Evolutionary conservation across 305 asterid genomes (phyloP), one percentile per base, ranked within the genome.

Genomic region (Fraxinus baroniana): DNA sequence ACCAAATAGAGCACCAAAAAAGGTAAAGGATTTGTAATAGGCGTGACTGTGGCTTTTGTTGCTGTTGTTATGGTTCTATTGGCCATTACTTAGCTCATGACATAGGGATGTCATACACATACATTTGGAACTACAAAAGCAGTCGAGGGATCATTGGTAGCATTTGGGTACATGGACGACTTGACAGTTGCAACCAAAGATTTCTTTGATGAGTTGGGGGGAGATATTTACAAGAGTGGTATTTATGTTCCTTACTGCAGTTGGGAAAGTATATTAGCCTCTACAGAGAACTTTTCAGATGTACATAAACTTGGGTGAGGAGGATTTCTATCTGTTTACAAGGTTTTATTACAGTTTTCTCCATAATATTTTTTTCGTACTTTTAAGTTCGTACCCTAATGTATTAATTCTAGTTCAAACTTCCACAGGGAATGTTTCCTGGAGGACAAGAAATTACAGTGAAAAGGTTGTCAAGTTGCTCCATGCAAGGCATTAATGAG

Each of bases 281-380:
- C 52, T 44, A 44, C 52, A 44, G 17, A 44, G 52, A 2, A 44
- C 52, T 44, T 44, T 12, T 44, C 4, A 44, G 17, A 44, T 12
- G 52, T 44, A 44, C 52, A 44, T 15, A 44, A 44, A 44, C 52
- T 44, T 44, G 17, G 49, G 15, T 13, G 49, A 44, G 97, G 97
- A 79, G 95, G 97, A 12, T 93, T 93, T 52, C 97, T 96, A 57
- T 92, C 93, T 17, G 97, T 93, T 79, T 93, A 86, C 81, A 92
- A 87, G 79, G 95, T 93, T 93, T 71, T 83, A 44, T 2, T 12
- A 44, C 10, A 3, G 15, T 12, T 12, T 44, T 44, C 52, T 1
- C 52, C 52, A 44, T 10, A 1, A 10, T 28, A 0, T 44, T 10
- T 44, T 41, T 44, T 10, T 10, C 17, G 5, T 44, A 44, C 12